phyloP scores from a whole-genome alignment of 805 yeast species.

The Ogataea sp. region DNA sequence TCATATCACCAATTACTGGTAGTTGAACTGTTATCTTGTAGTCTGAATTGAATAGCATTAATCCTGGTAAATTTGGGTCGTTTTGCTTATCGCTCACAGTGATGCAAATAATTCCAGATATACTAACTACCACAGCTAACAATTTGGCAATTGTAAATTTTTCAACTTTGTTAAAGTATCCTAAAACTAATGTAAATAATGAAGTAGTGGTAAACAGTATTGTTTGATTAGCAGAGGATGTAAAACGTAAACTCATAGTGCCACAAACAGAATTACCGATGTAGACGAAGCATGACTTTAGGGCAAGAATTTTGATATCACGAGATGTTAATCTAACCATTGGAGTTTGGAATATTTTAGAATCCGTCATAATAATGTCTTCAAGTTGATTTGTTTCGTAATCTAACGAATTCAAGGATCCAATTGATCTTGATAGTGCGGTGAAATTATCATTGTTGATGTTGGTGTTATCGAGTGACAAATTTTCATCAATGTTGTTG shows the following conservation, averaged over 20 bases:
- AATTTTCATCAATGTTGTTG: background rate
- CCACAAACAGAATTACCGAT: constrained; percentile 31
- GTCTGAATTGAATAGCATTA: background rate
- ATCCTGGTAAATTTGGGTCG: background rate
- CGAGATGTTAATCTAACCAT: constrained; percentile 10
- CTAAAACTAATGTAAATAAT: constrained; percentile 39
- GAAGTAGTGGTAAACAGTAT: constrained; percentile 44
- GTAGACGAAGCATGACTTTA: constrained; percentile 34
- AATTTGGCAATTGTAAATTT: constrained; percentile 32
- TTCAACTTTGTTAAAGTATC: constrained; percentile 33
- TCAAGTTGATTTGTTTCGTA: background rate
- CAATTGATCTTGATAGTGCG: background rate
- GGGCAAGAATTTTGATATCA: constrained; percentile 30
- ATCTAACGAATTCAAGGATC: background rate
- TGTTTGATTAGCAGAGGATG: constrained; percentile 46
- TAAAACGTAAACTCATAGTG: constrained; percentile 35
- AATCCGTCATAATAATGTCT: background rate
- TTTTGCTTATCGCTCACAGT: constrained; percentile 23
- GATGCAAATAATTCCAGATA: constrained; percentile 37
- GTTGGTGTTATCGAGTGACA: background rate
- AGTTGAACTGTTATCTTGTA: constrained; percentile 10
- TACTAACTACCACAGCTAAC: constrained; percentile 35
- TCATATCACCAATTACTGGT: constrained; percentile 35
- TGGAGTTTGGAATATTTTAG: constrained; percentile 11
- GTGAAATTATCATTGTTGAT: constrained; percentile 4